Conservation (phyloP, 768 basidiomycete species). For the Lactarius hatsudake region DNA sequence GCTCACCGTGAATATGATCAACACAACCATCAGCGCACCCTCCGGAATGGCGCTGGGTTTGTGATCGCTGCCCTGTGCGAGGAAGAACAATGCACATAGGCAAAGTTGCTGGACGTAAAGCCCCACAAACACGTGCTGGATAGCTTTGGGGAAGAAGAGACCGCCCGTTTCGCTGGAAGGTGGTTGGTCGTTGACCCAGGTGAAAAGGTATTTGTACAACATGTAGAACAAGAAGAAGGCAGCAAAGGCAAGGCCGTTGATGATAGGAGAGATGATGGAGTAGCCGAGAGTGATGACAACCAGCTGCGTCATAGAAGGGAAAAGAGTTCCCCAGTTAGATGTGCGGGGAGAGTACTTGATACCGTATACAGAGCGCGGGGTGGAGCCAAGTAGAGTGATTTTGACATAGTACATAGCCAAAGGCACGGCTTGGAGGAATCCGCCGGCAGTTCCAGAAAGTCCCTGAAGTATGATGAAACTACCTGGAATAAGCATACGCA, state of each 20-base stretch:
- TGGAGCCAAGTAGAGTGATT: slow-evolving; percentile 81
- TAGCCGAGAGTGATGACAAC: slow-evolving; percentile 82
- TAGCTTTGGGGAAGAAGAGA: slow-evolving; percentile 91
- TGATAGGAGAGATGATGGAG: slow-evolving; percentile 87
- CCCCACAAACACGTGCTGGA: slow-evolving; percentile 91
- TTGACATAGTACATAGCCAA: slow-evolving; percentile 89
- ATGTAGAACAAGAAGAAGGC: slow-evolving; percentile 84
- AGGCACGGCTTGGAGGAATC: slow-evolving; percentile 74
- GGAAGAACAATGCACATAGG: slow-evolving; percentile 87
- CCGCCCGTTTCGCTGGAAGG: slow-evolving; percentile 80
- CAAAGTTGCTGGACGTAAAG: slow-evolving; percentile 89
- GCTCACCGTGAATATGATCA: slow-evolving; percentile 80
- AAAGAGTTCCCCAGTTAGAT: slow-evolving; percentile 72
- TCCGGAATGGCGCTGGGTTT: slow-evolving; percentile 63
- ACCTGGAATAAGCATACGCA: background rate
- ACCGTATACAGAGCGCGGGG: slow-evolving; percentile 78
- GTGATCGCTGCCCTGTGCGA: slow-evolving; percentile 54
- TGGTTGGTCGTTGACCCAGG: slow-evolving; percentile 64
- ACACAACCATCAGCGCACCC: slow-evolving; percentile 79
- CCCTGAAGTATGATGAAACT: slow-evolving; percentile 81
- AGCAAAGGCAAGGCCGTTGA: slow-evolving; percentile 81
- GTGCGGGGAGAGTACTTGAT: slow-evolving; percentile 74
- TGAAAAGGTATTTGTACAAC: slow-evolving; percentile 59
- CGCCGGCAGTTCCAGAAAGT: slow-evolving; percentile 72
- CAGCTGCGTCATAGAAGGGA: slow-evolving; percentile 75